phyloP scores from a whole-genome alignment of 1,139 yeast species.

The Hemisphaericaspora lyxosophila region DNA sequence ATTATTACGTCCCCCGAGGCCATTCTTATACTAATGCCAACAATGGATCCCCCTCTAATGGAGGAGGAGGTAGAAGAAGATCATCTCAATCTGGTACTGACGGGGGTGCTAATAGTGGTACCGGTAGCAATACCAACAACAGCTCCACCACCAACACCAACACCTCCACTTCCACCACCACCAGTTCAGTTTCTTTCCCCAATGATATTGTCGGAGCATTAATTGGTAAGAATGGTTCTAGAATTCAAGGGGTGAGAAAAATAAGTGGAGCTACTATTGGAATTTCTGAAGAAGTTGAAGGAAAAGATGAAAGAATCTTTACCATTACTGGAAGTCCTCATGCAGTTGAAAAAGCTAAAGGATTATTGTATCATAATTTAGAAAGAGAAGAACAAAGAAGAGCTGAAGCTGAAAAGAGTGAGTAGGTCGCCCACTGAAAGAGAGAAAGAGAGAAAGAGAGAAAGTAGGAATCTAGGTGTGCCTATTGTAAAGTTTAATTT shows the following conservation, averaged over 20 bases:
- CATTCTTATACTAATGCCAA: neutral
- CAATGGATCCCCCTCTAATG: slow-evolving; percentile 13
- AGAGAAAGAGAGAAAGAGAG: too few species aligned
- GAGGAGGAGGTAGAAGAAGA: slow-evolving; percentile 5
- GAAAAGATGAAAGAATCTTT: slow-evolving; percentile 64
- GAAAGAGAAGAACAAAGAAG: slow-evolving; percentile 79
- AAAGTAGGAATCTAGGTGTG: slow-evolving; percentile 2
- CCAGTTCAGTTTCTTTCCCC: slow-evolving; percentile 58
- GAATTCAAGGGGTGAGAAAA: slow-evolving; percentile 84
- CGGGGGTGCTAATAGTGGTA: slow-evolving; percentile 7
- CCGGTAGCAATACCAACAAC: slow-evolving; percentile 13
- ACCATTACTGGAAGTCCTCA: slow-evolving; percentile 67
- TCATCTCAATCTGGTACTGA: neutral
- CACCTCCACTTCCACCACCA: slow-evolving; percentile 10
- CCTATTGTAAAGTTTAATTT: too few species aligned
- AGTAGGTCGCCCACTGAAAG: too few species aligned
- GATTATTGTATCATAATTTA: slow-evolving; percentile 67
- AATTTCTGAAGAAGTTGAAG: slow-evolving; percentile 71
- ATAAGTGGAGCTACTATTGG: slow-evolving; percentile 79
- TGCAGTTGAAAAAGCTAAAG: slow-evolving; percentile 69
- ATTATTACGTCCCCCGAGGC: slow-evolving; percentile 61
- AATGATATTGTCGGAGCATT: slow-evolving; percentile 88
- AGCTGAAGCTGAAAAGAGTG: slow-evolving; percentile 21
- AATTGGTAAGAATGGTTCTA: slow-evolving; percentile 82
- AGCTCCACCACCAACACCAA: slow-evolving; percentile 10